Evolutionary conservation across 306 rosid species (phyloP).

Genomic region (Ziziphus jujuba): DNA sequence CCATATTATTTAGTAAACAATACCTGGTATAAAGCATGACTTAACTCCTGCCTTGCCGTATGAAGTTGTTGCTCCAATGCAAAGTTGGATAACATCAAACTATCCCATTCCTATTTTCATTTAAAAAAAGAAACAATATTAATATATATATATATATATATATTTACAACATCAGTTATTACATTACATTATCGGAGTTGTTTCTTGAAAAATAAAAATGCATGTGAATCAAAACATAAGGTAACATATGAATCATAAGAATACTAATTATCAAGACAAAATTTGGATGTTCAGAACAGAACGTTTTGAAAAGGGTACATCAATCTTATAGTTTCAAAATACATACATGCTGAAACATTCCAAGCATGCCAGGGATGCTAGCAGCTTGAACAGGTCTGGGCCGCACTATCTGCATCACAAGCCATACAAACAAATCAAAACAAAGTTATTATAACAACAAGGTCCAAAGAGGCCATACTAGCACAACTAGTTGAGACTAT

Average conservation of each 20-base stretch:
- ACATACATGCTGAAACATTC: conserved; percentile 95
- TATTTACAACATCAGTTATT: no score
- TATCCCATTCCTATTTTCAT: conserved; percentile 86
- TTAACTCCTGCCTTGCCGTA: conserved; percentile 92
- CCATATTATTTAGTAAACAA: not conserved
- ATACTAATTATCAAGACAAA: no score
- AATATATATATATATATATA: no score
- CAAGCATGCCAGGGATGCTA: conserved; percentile 99
- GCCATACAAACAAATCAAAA: conserved; percentile 7
- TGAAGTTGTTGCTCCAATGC: conserved; percentile 92
- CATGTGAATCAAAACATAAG: no score
- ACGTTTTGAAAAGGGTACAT: not conserved
- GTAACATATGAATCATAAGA: no score
- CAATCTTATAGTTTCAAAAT: conserved; percentile 18
- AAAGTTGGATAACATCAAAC: conserved; percentile 79
- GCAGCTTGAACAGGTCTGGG: conserved; percentile 99
- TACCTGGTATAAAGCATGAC: conserved; percentile 97
- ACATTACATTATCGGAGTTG: no score
- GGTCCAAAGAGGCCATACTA: not conserved
- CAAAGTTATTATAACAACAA: not conserved
- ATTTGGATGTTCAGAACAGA: no score
- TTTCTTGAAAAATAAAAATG: no score
- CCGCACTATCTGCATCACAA: conserved; percentile 82
- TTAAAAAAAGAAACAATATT: conserved; percentile 6
- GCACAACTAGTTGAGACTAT: not conserved